phyloP scores from a whole-genome alignment of 495 filamentous ascomycete genomes.

The Halenospora varia region DNA sequence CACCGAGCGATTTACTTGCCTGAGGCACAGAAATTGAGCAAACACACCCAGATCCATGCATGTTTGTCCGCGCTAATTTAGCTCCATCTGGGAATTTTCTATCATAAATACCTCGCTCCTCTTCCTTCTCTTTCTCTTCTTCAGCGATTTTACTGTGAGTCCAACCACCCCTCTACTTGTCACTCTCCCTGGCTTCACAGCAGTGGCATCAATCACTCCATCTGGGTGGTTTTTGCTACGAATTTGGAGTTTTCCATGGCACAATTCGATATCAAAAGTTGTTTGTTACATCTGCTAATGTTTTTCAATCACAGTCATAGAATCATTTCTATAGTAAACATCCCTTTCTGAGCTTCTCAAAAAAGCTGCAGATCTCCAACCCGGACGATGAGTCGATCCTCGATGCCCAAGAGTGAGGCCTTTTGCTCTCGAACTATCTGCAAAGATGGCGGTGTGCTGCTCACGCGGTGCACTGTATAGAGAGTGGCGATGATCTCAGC shows the following conservation, averaged over 20 bases:
- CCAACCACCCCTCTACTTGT: constrained; percentile 11
- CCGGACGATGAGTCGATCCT: constrained; percentile 71
- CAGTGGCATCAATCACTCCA: too few species aligned
- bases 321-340: constrained; percentile 51
- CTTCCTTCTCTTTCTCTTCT: constrained; percentile 26
- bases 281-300: constrained; percentile 6
- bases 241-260: too few species aligned
- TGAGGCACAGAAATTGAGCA: too few species aligned
- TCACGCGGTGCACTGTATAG: constrained; percentile 39
- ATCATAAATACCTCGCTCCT: neutral
- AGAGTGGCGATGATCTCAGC: constrained; percentile 73
- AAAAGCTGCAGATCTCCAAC: constrained; percentile 68
- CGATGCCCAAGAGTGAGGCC: constrained; percentile 69
- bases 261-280: too few species aligned
- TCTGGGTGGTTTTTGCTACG: too few species aligned
- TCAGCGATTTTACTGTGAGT: constrained; percentile 27
- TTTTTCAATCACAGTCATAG: constrained; percentile 26
- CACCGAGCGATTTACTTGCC: too few species aligned
- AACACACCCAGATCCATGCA: neutral
- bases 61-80: neutral
- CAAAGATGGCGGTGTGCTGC: constrained; percentile 36
- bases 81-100: neutral
- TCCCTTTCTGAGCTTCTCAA: constrained; percentile 44
- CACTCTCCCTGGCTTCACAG: too few species aligned
- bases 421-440: constrained; percentile 51